phyloP scores from a whole-genome alignment of 768 basidiomycete genomes.

The Calocybe cyanea region DNA sequence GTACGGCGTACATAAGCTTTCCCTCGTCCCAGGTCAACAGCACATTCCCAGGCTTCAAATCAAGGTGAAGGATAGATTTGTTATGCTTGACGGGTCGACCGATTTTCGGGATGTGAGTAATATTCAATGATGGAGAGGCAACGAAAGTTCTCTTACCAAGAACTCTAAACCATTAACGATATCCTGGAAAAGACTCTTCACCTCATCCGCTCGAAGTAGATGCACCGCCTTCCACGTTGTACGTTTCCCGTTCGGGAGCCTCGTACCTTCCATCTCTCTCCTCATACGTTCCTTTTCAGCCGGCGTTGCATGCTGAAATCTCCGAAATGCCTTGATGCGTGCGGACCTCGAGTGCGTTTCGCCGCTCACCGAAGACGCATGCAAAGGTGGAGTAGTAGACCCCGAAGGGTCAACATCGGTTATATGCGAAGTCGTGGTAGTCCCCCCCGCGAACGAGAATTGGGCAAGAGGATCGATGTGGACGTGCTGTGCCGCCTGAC shows the following conservation, averaged over 20 bases:
- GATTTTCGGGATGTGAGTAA: conserved; percentile 5
- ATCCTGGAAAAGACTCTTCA: conserved; percentile 76
- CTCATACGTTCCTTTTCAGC: conserved; percentile 61
- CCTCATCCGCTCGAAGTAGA: conserved; percentile 80
- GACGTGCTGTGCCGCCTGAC: conserved; percentile 50
- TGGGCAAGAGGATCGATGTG: conserved; percentile 37
- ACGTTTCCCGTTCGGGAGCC: conserved; percentile 20
- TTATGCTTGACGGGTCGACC: too few relatives aligned
- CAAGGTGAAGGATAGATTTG: conserved; percentile 85
- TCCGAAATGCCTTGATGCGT: conserved; percentile 73
- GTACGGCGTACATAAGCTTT: conserved; percentile 58
- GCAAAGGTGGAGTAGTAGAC: conserved; percentile 2
- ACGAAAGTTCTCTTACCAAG: conserved; percentile 49
- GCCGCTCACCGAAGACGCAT: conserved; percentile 22
- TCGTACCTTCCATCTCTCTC: conserved; percentile 40
- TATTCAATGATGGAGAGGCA: conserved; percentile 1
- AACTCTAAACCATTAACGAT: conserved; percentile 86
- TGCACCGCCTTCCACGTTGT: conserved; percentile 71
- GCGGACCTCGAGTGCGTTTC: conserved; percentile 54
- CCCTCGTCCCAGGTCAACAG: conserved; percentile 90
- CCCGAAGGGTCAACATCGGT: conserved; percentile 20
- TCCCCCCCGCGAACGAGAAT: conserved; percentile 20
- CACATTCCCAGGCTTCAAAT: conserved; percentile 93
- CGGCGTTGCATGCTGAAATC: conserved; percentile 60
- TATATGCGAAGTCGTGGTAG: conserved; percentile 25